Conservation (phyloP, 495 filamentous ascomycete genomes). For the Penicillium fimorum region DNA sequence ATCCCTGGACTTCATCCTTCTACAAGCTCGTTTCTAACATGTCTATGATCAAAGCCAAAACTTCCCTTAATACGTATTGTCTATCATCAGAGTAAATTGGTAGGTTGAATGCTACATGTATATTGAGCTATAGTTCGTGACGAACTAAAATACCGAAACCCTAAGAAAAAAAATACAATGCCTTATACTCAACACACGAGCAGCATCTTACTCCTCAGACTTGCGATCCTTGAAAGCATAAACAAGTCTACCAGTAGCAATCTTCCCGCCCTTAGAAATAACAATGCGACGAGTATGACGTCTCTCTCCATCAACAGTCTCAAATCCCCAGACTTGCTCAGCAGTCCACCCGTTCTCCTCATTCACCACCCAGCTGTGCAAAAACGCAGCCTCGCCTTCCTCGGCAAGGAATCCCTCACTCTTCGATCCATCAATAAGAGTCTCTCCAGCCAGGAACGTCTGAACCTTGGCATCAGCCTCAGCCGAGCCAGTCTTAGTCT, state of each 20-base stretch:
- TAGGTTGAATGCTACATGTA: neutral
- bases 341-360: conserved; percentile 46
- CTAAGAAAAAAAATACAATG: neutral
- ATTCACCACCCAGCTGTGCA: conserved; percentile 50
- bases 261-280: conserved; percentile 59
- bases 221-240: conserved; percentile 57
- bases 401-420: conserved; percentile 41
- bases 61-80: neutral
- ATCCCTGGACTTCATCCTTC: neutral
- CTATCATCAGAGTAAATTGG: neutral
- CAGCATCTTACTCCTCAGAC: conserved; percentile 8
- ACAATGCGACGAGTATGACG: conserved; percentile 66
- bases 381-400: conserved; percentile 39
- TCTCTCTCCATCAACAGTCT: conserved; percentile 56
- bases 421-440: conserved; percentile 34
- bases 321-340: conserved; percentile 66
- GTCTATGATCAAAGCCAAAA: neutral
- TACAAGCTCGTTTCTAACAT: neutral
- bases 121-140: neutral
- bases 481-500: conserved; percentile 34
- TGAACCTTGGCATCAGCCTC: conserved; percentile 46
- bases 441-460: conserved; percentile 45
- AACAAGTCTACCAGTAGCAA: conserved; percentile 64
- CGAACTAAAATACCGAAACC: neutral
- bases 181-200: neutral